phyloP scores from a whole-genome alignment of 2,329 filamentous ascomycete genomes.

The Verticillium zaregamsianum region DNA sequence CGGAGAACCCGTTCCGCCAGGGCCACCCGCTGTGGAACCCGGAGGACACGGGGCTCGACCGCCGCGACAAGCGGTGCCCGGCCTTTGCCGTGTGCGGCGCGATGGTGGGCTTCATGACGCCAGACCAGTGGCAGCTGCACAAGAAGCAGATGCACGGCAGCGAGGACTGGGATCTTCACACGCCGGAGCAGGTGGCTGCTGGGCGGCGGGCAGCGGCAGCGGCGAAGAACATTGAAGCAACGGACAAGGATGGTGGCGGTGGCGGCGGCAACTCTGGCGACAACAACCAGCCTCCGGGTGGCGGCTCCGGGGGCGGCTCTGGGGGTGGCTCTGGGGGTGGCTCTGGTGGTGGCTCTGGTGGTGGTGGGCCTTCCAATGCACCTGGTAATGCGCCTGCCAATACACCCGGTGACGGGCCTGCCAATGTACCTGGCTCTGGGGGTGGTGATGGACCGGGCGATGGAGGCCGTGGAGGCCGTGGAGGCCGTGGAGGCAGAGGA shows the following conservation, averaged over 20 bases:
- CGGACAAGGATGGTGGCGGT: not conserved
- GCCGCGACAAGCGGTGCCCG: conserved; percentile 13
- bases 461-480: no score
- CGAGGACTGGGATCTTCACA: conserved; percentile 1
- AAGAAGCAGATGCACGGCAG: conserved; percentile 7
- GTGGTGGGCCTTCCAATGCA: no score
- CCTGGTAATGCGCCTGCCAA: no score
- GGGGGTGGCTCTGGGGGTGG: no score
- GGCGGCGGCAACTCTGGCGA: no score
- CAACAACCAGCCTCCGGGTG: no score
- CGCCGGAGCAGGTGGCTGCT: not conserved
- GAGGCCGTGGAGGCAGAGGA: no score
- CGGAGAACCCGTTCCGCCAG: conserved; percentile 7
- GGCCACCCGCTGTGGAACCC: conserved; percentile 11
- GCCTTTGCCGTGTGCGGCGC: conserved; percentile 12
- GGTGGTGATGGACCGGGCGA: no score
- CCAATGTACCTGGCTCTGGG: no score
- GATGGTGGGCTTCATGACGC: conserved; percentile 14
- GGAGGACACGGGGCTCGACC: conserved; percentile 6
- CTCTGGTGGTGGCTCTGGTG: no score
- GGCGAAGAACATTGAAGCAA: not conserved
- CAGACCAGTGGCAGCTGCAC: conserved; percentile 10
- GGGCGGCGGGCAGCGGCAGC: not conserved
- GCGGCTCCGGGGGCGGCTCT: no score
- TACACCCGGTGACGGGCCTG: no score